These are phyloP conservation scores for Chaetomium globosum DNA, from an alignment of 2,329 filamentous ascomycete genomes.

Conservation along the genomic window DNA sequence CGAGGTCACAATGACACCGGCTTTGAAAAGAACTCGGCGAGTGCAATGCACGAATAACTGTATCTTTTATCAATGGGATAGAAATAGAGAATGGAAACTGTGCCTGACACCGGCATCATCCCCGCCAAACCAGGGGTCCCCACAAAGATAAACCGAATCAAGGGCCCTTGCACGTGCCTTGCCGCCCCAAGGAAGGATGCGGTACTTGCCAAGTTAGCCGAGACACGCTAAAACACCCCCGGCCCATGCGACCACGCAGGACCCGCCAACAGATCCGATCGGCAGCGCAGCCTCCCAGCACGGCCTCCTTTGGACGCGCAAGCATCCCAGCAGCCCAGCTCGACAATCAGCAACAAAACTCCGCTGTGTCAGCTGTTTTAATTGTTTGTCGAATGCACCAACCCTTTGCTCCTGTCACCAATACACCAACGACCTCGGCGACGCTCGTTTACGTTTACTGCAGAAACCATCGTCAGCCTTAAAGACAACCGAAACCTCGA, in stretches of 20 bases:
- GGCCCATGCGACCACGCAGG: conserved; percentile 14
- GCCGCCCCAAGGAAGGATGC: conserved; percentile 4
- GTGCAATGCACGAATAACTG: neutral
- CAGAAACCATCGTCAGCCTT: neutral
- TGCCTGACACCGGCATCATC: conserved; percentile 7
- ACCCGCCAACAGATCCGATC: conserved; percentile 10
- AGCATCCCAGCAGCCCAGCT: conserved; percentile 12
- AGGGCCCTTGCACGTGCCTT: neutral
- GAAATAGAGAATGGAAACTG: neutral
- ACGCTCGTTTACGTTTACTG: neutral
- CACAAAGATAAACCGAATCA: neutral
- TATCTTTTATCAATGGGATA: neutral
- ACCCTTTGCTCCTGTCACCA: neutral
- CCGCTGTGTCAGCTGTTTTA: neutral
- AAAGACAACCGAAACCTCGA: neutral
- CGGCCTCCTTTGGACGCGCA: conserved; percentile 23
- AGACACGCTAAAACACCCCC: conserved; percentile 24
- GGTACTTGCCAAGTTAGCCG: conserved; percentile 17
- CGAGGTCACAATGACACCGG: neutral
- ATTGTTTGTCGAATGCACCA: neutral
- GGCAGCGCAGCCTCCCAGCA: neutral
- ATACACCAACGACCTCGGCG: neutral
- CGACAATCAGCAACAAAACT: conserved; percentile 1
- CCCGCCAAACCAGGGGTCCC: neutral
- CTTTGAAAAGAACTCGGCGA: neutral